These are phyloP conservation scores for Inga oerstediana DNA, from an alignment of 306 rosid genomes.

Conservation along the genomic window DNA sequence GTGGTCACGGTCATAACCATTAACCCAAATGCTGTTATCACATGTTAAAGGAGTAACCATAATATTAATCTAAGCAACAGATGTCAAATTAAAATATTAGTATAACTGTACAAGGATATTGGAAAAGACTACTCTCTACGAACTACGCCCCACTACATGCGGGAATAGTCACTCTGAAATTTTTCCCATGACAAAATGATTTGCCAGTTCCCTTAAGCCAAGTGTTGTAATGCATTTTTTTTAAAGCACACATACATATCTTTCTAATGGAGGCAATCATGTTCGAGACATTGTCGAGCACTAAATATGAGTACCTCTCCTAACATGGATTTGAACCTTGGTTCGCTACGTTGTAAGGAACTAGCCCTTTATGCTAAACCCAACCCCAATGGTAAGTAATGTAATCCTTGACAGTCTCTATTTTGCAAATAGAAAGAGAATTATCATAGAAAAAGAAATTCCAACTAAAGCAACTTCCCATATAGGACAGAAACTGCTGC, in stretches of 20 bases:
- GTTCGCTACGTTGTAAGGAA: no score
- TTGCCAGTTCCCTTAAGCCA: conserved; percentile 9
- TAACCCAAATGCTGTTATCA: background rate
- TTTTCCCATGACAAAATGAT: background rate
- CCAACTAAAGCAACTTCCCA: background rate
- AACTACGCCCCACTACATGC: background rate
- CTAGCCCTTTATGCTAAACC: no score
- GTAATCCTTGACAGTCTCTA: background rate
- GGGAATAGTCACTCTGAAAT: background rate
- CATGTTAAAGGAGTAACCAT: background rate
- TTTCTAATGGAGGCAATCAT: no score
- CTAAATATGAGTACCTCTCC: no score
- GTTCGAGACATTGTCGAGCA: no score
- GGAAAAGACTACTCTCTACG: background rate
- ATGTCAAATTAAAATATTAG: background rate
- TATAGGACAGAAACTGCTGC: background rate
- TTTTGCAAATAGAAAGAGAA: conserved; percentile 2
- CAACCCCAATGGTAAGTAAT: background rate
- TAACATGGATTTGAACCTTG: no score
- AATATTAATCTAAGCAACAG: background rate
- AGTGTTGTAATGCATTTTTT: no score
- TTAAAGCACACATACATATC: no score
- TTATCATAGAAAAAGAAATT: conserved; percentile 12
- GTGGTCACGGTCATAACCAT: background rate
- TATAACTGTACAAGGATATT: background rate